Conservation (phyloP, 441 rosid species). For the Pelargonium australe region DNA sequence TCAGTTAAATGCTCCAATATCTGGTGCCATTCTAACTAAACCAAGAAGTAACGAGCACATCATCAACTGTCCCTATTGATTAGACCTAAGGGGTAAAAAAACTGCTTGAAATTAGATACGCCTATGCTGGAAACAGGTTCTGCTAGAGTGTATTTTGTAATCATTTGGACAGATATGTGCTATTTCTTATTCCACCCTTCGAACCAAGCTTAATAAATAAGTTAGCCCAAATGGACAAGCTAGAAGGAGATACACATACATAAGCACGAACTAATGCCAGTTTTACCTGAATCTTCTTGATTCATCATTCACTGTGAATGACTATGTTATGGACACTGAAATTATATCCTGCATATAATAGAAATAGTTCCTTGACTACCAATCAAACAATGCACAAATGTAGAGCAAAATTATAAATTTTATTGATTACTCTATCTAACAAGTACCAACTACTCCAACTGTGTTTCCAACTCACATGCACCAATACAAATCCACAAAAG, state of each 20-base stretch:
- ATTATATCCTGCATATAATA: slow-evolving; percentile 3
- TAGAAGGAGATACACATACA: not conserved
- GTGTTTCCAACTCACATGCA: slow-evolving; percentile 5
- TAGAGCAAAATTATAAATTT: slow-evolving; percentile 1
- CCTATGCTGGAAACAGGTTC: not conserved
- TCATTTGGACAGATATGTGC: slow-evolving; percentile 2
- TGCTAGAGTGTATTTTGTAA: not conserved
- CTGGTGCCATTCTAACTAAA: not conserved
- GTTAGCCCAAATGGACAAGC: not conserved
- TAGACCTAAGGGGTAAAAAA: not conserved
- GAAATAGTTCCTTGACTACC: slow-evolving; percentile 7
- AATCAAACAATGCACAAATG: slow-evolving; percentile 6
- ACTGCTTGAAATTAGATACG: not conserved
- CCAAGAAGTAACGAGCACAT: too few relatives aligned
- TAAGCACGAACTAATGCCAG: not conserved
- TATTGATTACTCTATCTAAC: not conserved
- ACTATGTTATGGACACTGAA: slow-evolving; percentile 7
- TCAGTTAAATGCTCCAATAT: not conserved
- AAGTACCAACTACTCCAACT: not conserved
- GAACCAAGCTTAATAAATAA: too few relatives aligned
- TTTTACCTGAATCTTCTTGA: slow-evolving; percentile 2
- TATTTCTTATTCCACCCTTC: not conserved
- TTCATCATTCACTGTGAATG: not conserved
- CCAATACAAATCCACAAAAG: slow-evolving; percentile 6
- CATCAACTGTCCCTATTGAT: too few relatives aligned